A percentile compares a stretch with the other conserved stretches of the same genome.
phyloP scores from a whole-genome alignment of 768 basidiomycete genomes.

The Kwoniella sp. region DNA sequence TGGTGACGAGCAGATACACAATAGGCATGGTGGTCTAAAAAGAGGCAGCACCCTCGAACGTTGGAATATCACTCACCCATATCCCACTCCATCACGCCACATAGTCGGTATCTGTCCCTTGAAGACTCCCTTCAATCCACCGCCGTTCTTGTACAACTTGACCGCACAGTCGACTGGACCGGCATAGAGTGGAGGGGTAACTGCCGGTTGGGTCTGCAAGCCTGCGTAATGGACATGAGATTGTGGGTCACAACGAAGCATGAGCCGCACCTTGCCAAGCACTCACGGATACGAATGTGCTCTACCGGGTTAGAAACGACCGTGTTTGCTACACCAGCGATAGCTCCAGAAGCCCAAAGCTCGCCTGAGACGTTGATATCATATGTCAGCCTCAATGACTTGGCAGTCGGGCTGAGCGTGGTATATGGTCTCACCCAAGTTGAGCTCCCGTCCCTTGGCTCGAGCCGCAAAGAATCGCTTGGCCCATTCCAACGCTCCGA shows the following conservation, averaged over 20 bases:
- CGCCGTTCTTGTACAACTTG: conserved; percentile 69
- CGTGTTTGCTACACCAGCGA: conserved; percentile 86
- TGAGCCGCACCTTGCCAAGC: background rate
- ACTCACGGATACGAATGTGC: conserved; percentile 91
- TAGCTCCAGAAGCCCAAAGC: conserved; percentile 73
- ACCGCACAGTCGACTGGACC: conserved; percentile 87
- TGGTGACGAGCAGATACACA: no score
- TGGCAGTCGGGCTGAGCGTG: background rate
- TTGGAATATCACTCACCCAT: conserved; percentile 45
- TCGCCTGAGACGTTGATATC: conserved; percentile 58
- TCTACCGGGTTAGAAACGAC: conserved; percentile 95
- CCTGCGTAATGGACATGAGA: conserved; percentile 59
- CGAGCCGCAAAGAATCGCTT: conserved; percentile 75
- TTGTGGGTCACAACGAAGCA: background rate
- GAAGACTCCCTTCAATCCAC: conserved; percentile 83
- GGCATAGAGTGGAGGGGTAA: conserved; percentile 70
- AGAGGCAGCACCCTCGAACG: background rate
- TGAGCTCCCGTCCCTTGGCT: conserved; percentile 68
- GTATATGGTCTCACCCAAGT: conserved; percentile 60
- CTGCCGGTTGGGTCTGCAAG: conserved; percentile 80
- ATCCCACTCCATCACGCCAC: conserved; percentile 60
- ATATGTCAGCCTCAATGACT: background rate
- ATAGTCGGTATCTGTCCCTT: conserved; percentile 91
- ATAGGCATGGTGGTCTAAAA: no score
- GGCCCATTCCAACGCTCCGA: conserved; percentile 80